Base-by-base conservation (phyloP, 2,329 filamentous ascomycete genomes). In the Fusarium veterinarium region DNA sequence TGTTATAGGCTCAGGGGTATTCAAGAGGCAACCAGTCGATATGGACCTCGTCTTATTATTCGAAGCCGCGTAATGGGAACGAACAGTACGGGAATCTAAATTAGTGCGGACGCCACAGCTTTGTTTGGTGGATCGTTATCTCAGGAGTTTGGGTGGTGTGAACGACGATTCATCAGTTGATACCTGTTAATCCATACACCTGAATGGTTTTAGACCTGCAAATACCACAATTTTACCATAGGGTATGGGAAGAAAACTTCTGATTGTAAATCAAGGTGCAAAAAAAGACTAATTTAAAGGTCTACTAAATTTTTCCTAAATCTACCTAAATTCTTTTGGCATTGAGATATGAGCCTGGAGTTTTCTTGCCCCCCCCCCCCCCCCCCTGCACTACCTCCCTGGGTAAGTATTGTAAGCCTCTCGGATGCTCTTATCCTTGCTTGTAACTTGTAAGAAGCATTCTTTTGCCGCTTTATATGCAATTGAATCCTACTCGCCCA, bases 11-110 rank as follows among this genome's bases (percentile, higher is more conserved):
- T 48, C 51, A 62, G 46, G 69, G 69, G 69, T 37, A 44, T 40
- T n/a, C 14, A 16, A 53, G 69, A 73, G 69, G 69, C 69, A 72
- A 33, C 64, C 67, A n/a, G 55, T 67, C n/a, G 33, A 62, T n/a
- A 20, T 28, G 12, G 37, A 28, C 23, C 6, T n/a, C 11, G 35
- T 42, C 53, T 45, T 58, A 41, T 66, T 48, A 51, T 46, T 51
- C 19, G 28, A 63, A 61, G 64, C 63, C 64, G 44, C 59, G 53
- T 60, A 64, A 71, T 58, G 33, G 31, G 35, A 63, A 41, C 49
- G 37, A 59, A 59, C 33, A 66, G 42, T 56, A 56, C 48, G 25
- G n/a, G 19, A 48, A 57, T 48, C 37, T 53, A 67, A 67, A 40
- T 41, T 63, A 60, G 44, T 14, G 37, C 41, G 35, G 33, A 48